Conservation (phyloP, 176 grass and related monocot genomes). For the Cocos nucifera region DNA sequence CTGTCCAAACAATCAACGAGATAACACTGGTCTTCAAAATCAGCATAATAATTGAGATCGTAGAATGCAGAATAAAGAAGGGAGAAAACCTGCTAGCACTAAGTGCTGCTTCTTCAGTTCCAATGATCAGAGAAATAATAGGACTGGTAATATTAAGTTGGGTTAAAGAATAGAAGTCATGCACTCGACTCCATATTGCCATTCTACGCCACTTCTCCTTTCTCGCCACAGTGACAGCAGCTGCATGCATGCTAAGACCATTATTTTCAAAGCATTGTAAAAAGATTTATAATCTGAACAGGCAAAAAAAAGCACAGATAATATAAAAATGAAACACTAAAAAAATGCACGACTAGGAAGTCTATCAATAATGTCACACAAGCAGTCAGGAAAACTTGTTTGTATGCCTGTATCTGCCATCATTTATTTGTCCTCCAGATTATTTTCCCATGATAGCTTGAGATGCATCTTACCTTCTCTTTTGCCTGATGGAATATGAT, state of each 20-base stretch:
- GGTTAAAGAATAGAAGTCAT: constrained; percentile 63
- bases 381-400: no score
- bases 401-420: no score
- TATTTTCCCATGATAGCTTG: no score
- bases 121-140: constrained; percentile 87
- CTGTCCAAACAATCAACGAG: constrained; percentile 18
- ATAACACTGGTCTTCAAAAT: no score
- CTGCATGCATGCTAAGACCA: constrained; percentile 37
- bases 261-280: constrained; percentile 7
- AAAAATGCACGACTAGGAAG: no score
- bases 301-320: background rate
- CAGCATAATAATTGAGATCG: no score
- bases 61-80: background rate
- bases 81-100: constrained; percentile 64
- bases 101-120: constrained; percentile 67
- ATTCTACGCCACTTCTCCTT: constrained; percentile 75
- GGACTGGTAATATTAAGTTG: constrained; percentile 58
- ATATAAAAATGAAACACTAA: no score
- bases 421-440: no score
- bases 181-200: constrained; percentile 63
- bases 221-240: constrained; percentile 56
- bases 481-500: no score
- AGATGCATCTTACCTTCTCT: no score
- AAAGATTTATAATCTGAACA: no score
- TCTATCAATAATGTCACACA: no score